Evolutionary conservation across 75 land plant species (phyloP), one percentile per base, ranked within the genome.

Genomic region (Selaginella moellendorffii): DNA sequence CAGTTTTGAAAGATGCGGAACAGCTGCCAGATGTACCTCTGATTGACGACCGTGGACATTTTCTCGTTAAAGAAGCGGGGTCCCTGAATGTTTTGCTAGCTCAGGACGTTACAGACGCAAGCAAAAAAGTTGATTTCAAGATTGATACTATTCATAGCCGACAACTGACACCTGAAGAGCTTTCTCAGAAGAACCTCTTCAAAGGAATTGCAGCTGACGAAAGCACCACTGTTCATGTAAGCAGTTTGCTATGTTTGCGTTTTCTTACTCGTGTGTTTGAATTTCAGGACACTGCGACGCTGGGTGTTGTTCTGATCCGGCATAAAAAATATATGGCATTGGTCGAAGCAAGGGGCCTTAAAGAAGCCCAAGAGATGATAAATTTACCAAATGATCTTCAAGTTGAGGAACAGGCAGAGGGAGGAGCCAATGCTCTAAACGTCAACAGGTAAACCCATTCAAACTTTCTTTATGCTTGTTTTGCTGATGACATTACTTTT

Each of bases 151-250:
- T 53, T 66, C 74, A 64, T 24, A 68, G 74, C 17, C 72, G 30
- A 36, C 79, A 74, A 29, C 10, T 63, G 27, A 36, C 46, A 14
- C 46, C 14, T 5, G 64, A 64, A 30, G 70, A 64, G n/a, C 66
- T 84, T 31, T 67, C 71, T 14, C 78, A 81, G 54, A 74, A 73
- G 54, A 89, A 85, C 53, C 64, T 89, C 26, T 68, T 89, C 24
- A 89, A 89, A 65, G 96, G 96, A 56, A 85, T 89, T 2, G 85
- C 96, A 60, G 96, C 96, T 53, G 86, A 89, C 78, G 96, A 89
- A 77, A 89, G 84, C 73, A 85, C 96, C 29, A 83, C 89, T 28
- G 80, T 83, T 10, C 96, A 89, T 76, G 96, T 89, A 81, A 78
- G 79, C 64, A 24, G 17, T 61, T 5, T 61, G 28, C 24, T 12